A percentile compares a stretch with the other conserved stretches of the same genome.
phyloP scores from a whole-genome alignment of 805 yeast species.

The Scheffersomyces stipitis region DNA sequence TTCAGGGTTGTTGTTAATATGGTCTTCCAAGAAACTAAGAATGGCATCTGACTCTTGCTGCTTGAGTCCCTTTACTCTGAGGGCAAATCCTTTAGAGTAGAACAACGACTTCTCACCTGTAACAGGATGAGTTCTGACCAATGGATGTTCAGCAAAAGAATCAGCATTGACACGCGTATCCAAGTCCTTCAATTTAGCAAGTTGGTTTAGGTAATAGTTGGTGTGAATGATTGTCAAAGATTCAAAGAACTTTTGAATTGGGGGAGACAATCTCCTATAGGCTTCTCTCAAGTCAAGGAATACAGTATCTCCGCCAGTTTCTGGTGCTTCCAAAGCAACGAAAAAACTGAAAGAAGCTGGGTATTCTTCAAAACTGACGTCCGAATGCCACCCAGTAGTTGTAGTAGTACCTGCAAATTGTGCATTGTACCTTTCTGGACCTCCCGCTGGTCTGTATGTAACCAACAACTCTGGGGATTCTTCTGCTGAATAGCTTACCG shows the following conservation, averaged over 20 bases:
- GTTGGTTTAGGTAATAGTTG: conserved; percentile 19
- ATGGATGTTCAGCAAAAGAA: conserved; percentile 24
- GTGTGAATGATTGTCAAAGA: conserved; percentile 22
- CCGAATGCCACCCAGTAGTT: conserved; percentile 22
- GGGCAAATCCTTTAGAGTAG: conserved; percentile 21
- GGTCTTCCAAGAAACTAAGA: conserved; percentile 21
- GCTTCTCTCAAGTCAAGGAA: conserved; percentile 26
- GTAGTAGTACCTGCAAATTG: conserved; percentile 13
- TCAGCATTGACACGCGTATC: conserved; percentile 17
- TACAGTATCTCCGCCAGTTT: conserved; percentile 28
- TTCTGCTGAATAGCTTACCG: conserved; percentile 17
- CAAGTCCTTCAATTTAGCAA: conserved; percentile 11
- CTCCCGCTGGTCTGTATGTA: conserved; percentile 23
- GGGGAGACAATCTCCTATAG: conserved; percentile 22
- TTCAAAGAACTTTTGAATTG: conserved; percentile 20
- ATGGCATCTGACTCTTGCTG: conserved; percentile 19
- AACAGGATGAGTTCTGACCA: conserved; percentile 28
- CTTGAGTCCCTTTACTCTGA: conserved; percentile 23
- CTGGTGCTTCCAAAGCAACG: conserved; percentile 26
- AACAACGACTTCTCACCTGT: conserved; percentile 24
- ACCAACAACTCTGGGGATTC: conserved; percentile 22
- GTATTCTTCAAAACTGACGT: conserved; percentile 23
- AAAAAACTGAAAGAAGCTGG: conserved; percentile 25
- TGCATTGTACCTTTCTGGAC: conserved; percentile 12
- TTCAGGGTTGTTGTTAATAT: conserved; percentile 21